Base-by-base conservation (phyloP, 2,329 filamentous ascomycete genomes). In the Colletotrichum godetiae region DNA sequence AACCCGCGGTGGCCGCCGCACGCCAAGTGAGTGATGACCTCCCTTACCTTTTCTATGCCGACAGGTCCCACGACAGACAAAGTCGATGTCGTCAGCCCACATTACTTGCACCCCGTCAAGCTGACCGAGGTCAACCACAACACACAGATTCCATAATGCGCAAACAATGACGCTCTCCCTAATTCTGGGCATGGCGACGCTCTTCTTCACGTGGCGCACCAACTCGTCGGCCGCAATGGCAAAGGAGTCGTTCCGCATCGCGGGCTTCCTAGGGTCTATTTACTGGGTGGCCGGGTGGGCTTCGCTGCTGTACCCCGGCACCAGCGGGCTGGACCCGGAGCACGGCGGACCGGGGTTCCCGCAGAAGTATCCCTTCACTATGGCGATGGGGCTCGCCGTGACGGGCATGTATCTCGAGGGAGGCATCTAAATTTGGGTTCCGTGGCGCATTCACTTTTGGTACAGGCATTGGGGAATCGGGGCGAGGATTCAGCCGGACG, bases 1-100 rank as follows among this genome's bases (percentile, higher is more conserved):
- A 86, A 86, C 73, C 82, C 84, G 6, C 80, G 81, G 53, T 86
- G 84, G 84, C 81, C 84, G n/a, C 84, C 84, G 2, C 84, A 86
- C 69, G 84, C 84, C 6, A 86, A 85, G 84, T 85, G 68, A 70
- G 80, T 77, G 58, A 42, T 52, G 29, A 46, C 22, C 19, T 22
- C 19, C 4, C 31, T 46, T 19, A 42, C 37, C 37, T 42, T 42
- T 4, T 15, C n/a, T 19, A 6, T 42, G 37, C 6, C 2, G 37
- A 5, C 55, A 2, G 35, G 8, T 56, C 27, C 8, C 12, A 19
- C 19, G 24, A 27, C 19, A 5, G 27, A 19, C 19, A 12, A 42
- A 57, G 59, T 57, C 67, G 24, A 22, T 31, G 29, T 42, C 42
- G 59, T 56, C 68, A 33, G 65, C 58, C 35, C 13, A 22, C 27